Evolutionary conservation across 192 early-diverging fungal genomes (phyloP), one percentile per base, ranked within the genome.

Genomic region (Backusella parvicylindrica): DNA sequence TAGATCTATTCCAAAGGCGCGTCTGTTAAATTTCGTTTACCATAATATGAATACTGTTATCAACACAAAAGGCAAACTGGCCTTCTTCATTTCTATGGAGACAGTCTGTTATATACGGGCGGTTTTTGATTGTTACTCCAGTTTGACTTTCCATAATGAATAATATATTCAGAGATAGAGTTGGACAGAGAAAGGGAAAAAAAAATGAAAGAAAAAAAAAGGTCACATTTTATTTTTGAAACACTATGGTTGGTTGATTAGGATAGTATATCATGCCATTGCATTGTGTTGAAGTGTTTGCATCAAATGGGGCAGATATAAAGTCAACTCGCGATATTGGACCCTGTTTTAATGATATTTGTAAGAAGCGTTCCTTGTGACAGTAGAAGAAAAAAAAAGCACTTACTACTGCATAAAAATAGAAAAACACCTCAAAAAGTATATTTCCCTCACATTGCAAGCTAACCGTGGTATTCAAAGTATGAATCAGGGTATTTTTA

Each of bases 221-320:
- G 12, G 66, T 68, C 33, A 36, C 66, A 38, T 68, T 68, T 68
- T 68, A 36, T 67, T 67, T 16, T 21, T 21, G 65, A 67, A 35
- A 60, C 26, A 60, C 53, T 6, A 60, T 21, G n/a, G 28, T 26
- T 3, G 53, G 53, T 12, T 28, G 53, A 26, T 23, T 60, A 26
- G 53, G 53, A 7, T 60, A 60, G 0, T 28, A n/a, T 28, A 60
- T 26, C 8, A 60, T 13, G 53, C 53, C 53, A 9, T 4, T 60
- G 26, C 53, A 60, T 47, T 47, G 43, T 21, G 43, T 5, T 9
- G 50, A 21, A n/a, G 18, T 13, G 12, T 12, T 2, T 28, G 26
- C 26, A 28, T 60, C 23, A 23, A 60, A 28, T 28, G 21, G 53
- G 12, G 53, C 23, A 0, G 53, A 60, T 60, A 28, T n/a, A 28